Percentiles rank a stretch among this genome's conserved stretches.
phyloP scores from a whole-genome alignment of 306 rosid genomes.

The Abrus precatorius region DNA sequence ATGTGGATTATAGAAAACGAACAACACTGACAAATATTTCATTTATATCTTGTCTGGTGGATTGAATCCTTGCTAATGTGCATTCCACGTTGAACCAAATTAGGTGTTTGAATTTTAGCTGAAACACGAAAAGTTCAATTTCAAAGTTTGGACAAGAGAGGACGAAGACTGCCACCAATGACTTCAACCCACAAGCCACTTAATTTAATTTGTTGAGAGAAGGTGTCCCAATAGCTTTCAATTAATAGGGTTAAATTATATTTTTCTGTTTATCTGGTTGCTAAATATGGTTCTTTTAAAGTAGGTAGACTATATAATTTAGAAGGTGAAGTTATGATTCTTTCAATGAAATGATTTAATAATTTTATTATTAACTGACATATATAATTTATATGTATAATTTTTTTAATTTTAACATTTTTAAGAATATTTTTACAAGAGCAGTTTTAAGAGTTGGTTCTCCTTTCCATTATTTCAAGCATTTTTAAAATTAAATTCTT shows the following conservation, averaged over 20 bases:
- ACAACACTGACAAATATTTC: not conserved
- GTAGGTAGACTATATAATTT: too few species aligned
- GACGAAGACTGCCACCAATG: not conserved
- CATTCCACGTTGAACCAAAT: conserved; percentile 42
- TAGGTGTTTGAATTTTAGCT: too few species aligned
- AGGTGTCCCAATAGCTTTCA: not conserved
- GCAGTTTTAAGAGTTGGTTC: too few species aligned
- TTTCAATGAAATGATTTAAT: too few species aligned
- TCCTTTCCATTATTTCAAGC: too few species aligned
- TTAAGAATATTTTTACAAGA: too few species aligned
- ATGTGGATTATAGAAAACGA: not conserved
- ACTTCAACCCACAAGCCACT: conserved; percentile 17
- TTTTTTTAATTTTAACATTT: too few species aligned
- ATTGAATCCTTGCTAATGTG: conserved; percentile 12
- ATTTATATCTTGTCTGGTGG: conserved; percentile 25
- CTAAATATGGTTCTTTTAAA: not conserved
- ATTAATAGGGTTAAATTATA: not conserved
- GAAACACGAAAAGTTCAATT: not conserved
- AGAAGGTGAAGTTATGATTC: too few species aligned
- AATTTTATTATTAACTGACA: too few species aligned
- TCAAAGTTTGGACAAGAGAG: conserved; percentile 3
- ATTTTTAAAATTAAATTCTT: too few species aligned
- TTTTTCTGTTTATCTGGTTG: not conserved
- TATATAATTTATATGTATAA: too few species aligned
- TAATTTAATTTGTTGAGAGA: not conserved